phyloP scores from a whole-genome alignment of 78 protist genomes.

The Thecamonas trahens region DNA sequence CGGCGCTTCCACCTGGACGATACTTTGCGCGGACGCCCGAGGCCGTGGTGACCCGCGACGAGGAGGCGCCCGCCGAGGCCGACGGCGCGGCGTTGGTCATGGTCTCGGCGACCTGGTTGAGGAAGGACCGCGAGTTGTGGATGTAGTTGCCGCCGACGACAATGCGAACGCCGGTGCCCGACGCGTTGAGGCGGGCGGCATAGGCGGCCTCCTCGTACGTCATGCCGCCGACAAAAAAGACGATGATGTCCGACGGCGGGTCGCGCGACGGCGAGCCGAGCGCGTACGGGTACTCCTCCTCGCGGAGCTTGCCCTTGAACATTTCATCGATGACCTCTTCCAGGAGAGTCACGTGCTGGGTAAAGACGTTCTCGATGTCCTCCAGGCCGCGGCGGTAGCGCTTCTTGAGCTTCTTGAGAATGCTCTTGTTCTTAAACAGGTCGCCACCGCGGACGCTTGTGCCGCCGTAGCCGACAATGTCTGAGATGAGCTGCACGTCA shows the following conservation, averaged over 20 bases:
- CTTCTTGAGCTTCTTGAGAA: not conserved
- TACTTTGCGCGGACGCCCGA: too few species aligned
- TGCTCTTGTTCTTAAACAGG: constrained; percentile 35
- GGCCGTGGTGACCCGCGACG: too few species aligned
- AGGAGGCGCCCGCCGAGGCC: not conserved
- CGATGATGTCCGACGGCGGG: constrained; percentile 67
- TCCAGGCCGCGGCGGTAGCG: not conserved
- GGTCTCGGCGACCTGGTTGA: constrained; percentile 7
- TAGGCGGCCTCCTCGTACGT: constrained; percentile 88
- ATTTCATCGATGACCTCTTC: constrained; percentile 33
- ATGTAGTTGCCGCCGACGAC: constrained; percentile 71
- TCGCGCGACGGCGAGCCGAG: not conserved
- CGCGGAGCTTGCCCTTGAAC: constrained; percentile 41
- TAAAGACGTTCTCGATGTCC: constrained; percentile 87
- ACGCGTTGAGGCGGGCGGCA: constrained; percentile 45
- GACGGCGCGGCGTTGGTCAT: not conserved
- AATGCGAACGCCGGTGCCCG: constrained; percentile 22
- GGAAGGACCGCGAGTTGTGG: constrained; percentile 30
- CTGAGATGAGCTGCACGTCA: not conserved
- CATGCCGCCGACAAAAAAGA: constrained; percentile 81
- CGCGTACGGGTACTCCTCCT: constrained; percentile 33
- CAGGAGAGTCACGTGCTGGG: constrained; percentile 83
- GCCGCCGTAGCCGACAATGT: constrained; percentile 47
- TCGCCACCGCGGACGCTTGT: constrained; percentile 37
- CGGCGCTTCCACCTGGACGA: too few species aligned